phyloP scores from a whole-genome alignment of 257 asterid genomes.

The Parsonsia alboflavescens region DNA sequence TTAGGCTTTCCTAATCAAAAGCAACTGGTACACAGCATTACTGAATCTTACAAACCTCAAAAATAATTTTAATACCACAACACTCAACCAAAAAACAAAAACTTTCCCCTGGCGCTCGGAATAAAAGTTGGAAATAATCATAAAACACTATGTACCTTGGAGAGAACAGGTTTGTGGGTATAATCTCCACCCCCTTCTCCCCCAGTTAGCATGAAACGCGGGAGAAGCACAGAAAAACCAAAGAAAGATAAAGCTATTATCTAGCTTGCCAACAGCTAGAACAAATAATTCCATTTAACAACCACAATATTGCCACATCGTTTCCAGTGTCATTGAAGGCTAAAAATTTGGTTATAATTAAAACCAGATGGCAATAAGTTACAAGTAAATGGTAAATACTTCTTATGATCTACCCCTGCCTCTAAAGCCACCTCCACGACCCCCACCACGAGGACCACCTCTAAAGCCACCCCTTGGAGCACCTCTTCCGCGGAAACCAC shows the following conservation, averaged over 20 bases:
- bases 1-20: neutral
- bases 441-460: slow-evolving; percentile 60
- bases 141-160: neutral
- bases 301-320: neutral
- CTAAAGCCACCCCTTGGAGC: slow-evolving; percentile 58
- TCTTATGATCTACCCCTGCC: slow-evolving; percentile 65
- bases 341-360: slow-evolving; percentile 9
- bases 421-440: slow-evolving; percentile 72
- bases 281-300: slow-evolving; percentile 13
- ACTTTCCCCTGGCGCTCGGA: neutral
- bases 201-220: neutral
- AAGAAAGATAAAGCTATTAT: neutral
- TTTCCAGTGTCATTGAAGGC: neutral
- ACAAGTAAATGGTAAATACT: slow-evolving; percentile 1
- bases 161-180: neutral
- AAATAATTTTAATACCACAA: neutral
- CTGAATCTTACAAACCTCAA: neutral
- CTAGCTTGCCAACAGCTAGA: neutral
- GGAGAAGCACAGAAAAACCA: neutral
- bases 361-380: slow-evolving; percentile 3
- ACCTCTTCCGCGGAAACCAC: slow-evolving; percentile 66
- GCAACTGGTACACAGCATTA: neutral
- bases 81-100: neutral
- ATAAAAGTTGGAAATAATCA: neutral
- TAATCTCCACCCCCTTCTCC: neutral